Conservation (phyloP, 352 stramenopile species). For the Pythium pyrilobum region DNA sequence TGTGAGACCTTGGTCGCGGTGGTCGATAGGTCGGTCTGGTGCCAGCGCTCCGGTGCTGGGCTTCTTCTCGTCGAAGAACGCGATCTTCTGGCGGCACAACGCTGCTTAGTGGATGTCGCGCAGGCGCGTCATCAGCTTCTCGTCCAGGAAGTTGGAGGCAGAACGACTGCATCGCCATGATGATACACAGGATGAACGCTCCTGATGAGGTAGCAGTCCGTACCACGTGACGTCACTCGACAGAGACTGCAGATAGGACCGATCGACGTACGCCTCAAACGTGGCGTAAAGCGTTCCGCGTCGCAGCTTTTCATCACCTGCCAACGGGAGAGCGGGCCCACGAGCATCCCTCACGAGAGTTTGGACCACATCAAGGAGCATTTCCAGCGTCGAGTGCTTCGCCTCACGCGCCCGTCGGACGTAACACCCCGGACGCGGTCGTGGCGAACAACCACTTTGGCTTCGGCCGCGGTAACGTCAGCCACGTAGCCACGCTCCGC, state of each 20-base stretch:
- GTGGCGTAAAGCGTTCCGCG: too few species aligned
- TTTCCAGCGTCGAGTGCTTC: too few species aligned
- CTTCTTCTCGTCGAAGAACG: slow-evolving; percentile 43
- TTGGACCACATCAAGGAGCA: too few species aligned
- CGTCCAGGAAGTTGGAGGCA: slow-evolving; percentile 19
- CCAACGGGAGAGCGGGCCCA: too few species aligned
- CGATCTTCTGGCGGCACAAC: slow-evolving; percentile 23
- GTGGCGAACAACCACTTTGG: too few species aligned
- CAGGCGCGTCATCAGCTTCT: slow-evolving; percentile 18
- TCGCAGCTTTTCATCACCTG: too few species aligned
- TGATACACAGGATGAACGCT: slow-evolving; percentile 10
- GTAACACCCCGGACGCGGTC: too few species aligned
- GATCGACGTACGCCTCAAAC: background rate
- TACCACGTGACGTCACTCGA: background rate
- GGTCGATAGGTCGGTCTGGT: slow-evolving; percentile 23
- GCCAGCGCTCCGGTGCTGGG: slow-evolving; percentile 31
- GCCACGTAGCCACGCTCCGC: too few species aligned
- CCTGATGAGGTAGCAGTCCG: background rate
- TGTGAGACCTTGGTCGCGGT: slow-evolving; percentile 20
- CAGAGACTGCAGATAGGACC: background rate
- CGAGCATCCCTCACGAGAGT: too few species aligned
- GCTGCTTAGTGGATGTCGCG: slow-evolving; percentile 19
- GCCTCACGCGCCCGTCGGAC: too few species aligned
- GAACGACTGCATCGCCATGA: slow-evolving; percentile 11
- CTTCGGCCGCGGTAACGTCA: too few species aligned